These are phyloP conservation scores for Syncephalastrum monosporum DNA, from an alignment of 371 early-diverging fungal genomes.

Conservation along the genomic window DNA sequence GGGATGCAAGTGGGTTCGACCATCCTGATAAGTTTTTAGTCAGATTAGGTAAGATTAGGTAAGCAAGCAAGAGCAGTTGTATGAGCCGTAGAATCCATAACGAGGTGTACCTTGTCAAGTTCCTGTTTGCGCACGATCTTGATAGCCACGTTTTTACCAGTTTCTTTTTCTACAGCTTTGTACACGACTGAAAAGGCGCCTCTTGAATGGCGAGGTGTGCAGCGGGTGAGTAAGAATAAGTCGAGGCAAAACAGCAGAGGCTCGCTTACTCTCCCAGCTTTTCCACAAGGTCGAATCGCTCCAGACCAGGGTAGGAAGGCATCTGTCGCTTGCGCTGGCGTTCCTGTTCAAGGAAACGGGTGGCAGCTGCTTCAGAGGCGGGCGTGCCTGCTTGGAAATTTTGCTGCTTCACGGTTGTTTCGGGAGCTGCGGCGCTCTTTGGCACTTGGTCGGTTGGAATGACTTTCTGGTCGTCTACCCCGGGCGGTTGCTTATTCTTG, in stretches of 20 bases:
- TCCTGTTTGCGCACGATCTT: slow-evolving; percentile 74
- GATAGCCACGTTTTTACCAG: slow-evolving; percentile 71
- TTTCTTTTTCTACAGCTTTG: slow-evolving; percentile 61
- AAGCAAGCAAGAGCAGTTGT: background rate
- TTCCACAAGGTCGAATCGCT: slow-evolving; percentile 56
- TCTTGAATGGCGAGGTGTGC: slow-evolving; percentile 25
- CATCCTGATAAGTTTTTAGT: slow-evolving; percentile 17
- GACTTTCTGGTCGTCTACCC: too few species aligned
- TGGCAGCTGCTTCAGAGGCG: too few species aligned
- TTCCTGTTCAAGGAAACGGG: slow-evolving; percentile 30
- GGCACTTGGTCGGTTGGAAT: too few species aligned
- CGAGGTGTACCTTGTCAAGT: slow-evolving; percentile 46
- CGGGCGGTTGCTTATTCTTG: too few species aligned
- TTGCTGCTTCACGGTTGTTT: too few species aligned
- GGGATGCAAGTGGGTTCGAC: slow-evolving; percentile 36
- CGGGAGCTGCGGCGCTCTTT: too few species aligned
- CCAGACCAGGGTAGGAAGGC: slow-evolving; percentile 57
- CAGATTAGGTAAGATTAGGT: too few species aligned
- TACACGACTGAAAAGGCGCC: slow-evolving; percentile 87
- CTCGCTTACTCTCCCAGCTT: slow-evolving; percentile 72
- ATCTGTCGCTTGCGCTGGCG: slow-evolving; percentile 33
- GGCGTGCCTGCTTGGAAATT: too few species aligned
- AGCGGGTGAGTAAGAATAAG: slow-evolving; percentile 3
- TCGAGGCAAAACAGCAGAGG: background rate
- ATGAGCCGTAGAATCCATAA: background rate